phyloP scores from a whole-genome alignment of 2,329 filamentous ascomycete species.

The Nigrograna mackinnonii region DNA sequence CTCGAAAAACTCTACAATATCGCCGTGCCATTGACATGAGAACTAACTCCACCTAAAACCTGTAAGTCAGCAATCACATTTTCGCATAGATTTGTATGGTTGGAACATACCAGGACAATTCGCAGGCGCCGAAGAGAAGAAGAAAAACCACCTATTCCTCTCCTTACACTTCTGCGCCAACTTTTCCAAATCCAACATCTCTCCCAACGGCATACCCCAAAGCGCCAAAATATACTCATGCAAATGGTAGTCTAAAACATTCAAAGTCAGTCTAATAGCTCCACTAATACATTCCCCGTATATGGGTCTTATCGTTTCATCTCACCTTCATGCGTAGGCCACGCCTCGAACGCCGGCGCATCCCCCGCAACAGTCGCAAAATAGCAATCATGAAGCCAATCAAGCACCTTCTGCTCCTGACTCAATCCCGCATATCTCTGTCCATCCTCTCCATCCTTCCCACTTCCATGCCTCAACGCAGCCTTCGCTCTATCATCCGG shows the following conservation, averaged over 20 bases:
- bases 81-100: too few species aligned
- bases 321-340: slow-evolving; percentile 55
- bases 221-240: slow-evolving; percentile 42
- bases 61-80: slow-evolving; percentile 4
- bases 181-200: slow-evolving; percentile 53
- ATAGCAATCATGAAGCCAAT: slow-evolving; percentile 71
- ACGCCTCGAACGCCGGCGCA: slow-evolving; percentile 65
- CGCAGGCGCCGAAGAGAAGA: slow-evolving; percentile 63
- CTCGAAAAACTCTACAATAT: slow-evolving; percentile 34
- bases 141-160: slow-evolving; percentile 61
- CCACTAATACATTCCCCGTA: too few species aligned
- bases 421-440: slow-evolving; percentile 54
- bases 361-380: slow-evolving; percentile 70
- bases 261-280: too few species aligned
- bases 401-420: slow-evolving; percentile 59
- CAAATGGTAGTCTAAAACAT: slow-evolving; percentile 35
- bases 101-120: slow-evolving; percentile 55
- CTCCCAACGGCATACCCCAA: slow-evolving; percentile 46
- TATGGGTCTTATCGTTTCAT: too few species aligned
- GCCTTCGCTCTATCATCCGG: slow-evolving; percentile 36
- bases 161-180: slow-evolving; percentile 60
- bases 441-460: slow-evolving; percentile 40
- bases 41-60: slow-evolving; percentile 43
- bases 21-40: slow-evolving; percentile 49
- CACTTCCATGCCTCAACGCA: slow-evolving; percentile 49